Base-by-base conservation (phyloP, 1,139 yeast species). In the Pneumocystis murina region DNA sequence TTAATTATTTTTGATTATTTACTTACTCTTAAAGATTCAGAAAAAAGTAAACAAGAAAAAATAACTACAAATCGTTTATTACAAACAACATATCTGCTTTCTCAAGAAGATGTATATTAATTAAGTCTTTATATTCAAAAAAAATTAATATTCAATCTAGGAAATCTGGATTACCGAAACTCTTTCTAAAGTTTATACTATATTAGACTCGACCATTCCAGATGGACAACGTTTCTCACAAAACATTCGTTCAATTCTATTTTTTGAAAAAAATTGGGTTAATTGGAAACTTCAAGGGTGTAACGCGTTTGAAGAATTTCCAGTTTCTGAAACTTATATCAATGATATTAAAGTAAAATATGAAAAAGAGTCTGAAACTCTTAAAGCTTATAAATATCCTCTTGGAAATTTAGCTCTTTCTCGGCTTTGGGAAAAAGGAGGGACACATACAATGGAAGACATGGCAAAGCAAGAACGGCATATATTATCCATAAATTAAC, bases 1-100 rank as follows among this genome's bases (percentile, higher is more conserved):
- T 67, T 67, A 59, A 73, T 75, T 17, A 66, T 75, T 14, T 64
- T 72, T 58, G 72, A 71, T 58, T 74, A 73, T 62, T 63, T 75
- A 48, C 65, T 70, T 8, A 66, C 71, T 4, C 67, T 74, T 20
- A 65, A 71, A 2, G 59, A 63, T 16, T 64, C 64, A 6, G 66
- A 67, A 12, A 68, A 70, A 62, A 67, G 62, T 14, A 62, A 65
- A 12, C 55, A 24, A 24, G 55, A 48, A 48, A 48, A 24, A 24
- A 48, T 24, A 20, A 20, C 55, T 24, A 16, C 28, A 12, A 48
- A 48, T 48, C 55, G 55, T 48, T 48, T 48, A 24, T 48, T 48
- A 24, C 55, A 48, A 24, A 16, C 55, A 12, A 24, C 55, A 48
- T 48, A 48, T 48, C 6, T 48, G 5, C 55, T 48, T 14, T 24